Base-by-base conservation (phyloP, 2,329 filamentous ascomycete species). In the Fusarium denticulatum region DNA sequence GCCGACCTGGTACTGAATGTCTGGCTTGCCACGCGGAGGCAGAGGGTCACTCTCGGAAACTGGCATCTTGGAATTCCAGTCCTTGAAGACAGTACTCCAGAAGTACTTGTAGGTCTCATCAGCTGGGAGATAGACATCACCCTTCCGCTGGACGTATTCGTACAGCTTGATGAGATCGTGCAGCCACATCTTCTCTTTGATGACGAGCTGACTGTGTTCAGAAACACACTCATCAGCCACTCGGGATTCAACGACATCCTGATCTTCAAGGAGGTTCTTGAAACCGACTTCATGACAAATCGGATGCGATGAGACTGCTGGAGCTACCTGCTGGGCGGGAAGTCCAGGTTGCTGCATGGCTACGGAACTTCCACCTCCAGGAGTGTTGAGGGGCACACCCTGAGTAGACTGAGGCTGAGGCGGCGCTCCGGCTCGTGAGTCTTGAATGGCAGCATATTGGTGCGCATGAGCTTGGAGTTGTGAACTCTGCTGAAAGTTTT, bases 141-240 rank as follows among this genome's bases (percentile, higher is more conserved):
- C 9, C 34, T 10, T 22, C 13, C 60, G 49, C 9, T 37, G 30
- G 5, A 66, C 47, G 13, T 42, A 43, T 30, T 66, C 47, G 12
- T 66, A 66, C 13, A 49, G 47, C 26, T 57, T 57, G 16, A 66
- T 7, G 5, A 66, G 63, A 42, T 65, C 60, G 16, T 65, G 18
- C 2, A 66, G 24, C 26, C 40, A 32, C 63, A 66, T 65, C 63
- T 66, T 66, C 24, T 66, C 60, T 18, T 45, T 52, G 28, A 60
- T 52, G 26, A 39, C 22, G 18, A 60, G 57, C 10, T 36, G 32
- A 16, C 26, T 20, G 34, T 60, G 57, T 24, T 18, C 45, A 15
- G 57, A 37, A 24, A 60, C 18, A 39, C 34, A 53, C 12, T 37
- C 34, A 18, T 28, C 57, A 39, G 57, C 34, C 22, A 20, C 45